A percentile compares a stretch with the other conserved stretches of the same genome.
Evolutionary conservation across 495 filamentous ascomycete species (phyloP).

Genomic region (Apodospora peruviana): DNA sequence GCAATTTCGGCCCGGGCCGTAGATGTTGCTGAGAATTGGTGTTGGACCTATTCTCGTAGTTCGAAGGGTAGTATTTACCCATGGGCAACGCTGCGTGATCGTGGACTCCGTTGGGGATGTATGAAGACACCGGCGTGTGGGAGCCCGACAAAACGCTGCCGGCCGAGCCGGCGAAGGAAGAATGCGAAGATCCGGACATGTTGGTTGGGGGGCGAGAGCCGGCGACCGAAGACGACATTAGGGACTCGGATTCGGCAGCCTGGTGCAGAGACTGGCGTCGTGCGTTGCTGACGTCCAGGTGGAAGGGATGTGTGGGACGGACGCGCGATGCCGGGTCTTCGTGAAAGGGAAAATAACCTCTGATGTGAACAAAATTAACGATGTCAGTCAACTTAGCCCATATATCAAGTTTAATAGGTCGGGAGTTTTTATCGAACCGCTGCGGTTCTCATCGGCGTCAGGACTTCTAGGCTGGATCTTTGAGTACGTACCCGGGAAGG

Average conservation of each 20-base stretch:
- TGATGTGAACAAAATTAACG: constrained; percentile 8
- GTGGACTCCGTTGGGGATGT: constrained; percentile 33
- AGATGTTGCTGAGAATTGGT: neutral
- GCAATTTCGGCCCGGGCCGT: constrained; percentile 12
- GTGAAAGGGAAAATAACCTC: constrained; percentile 49
- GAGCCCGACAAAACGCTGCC: constrained; percentile 4
- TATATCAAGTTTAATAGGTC: neutral
- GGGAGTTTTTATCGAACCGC: neutral
- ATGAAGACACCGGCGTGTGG: constrained; percentile 37
- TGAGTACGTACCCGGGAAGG: constrained; percentile 38
- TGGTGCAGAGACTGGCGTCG: constrained; percentile 25
- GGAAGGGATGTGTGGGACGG: constrained; percentile 37
- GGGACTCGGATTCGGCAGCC: constrained; percentile 18
- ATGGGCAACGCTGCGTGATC: constrained; percentile 33
- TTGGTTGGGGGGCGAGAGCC: neutral
- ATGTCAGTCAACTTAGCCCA: neutral
- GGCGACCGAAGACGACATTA: neutral
- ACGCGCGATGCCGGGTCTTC: constrained; percentile 36
- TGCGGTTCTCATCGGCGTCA: no score
- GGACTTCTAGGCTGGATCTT: no score
- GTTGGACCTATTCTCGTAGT: constrained; percentile 34
- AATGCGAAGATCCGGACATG: constrained; percentile 10
- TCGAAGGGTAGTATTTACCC: constrained; percentile 53
- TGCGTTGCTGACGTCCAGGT: constrained; percentile 29
- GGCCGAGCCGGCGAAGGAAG: neutral